Conservation (phyloP, 805 yeast genomes). For the Ogataea degrootiae region DNA sequence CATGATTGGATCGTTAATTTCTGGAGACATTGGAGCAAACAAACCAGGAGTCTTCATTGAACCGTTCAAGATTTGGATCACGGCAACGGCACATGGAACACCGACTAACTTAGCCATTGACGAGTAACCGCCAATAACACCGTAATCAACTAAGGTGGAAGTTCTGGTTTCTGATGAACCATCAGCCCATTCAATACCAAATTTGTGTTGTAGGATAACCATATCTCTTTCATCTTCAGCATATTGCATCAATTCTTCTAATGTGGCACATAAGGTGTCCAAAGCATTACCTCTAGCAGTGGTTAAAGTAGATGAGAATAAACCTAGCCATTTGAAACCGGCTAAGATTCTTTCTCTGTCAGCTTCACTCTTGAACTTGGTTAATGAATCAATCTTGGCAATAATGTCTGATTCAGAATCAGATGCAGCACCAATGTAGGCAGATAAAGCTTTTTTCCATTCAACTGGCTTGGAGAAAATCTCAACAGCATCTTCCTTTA, state of each 20-base stretch:
- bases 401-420: constrained; percentile 66
- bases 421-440: constrained; percentile 71
- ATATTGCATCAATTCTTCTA: constrained; percentile 94
- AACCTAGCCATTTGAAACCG: constrained; percentile 92
- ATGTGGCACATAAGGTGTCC: constrained; percentile 94
- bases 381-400: constrained; percentile 68
- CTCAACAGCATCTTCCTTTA: constrained; percentile 68
- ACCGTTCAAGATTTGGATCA: constrained; percentile 80
- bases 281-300: constrained; percentile 91
- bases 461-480: constrained; percentile 53
- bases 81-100: constrained; percentile 97
- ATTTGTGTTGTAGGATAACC: constrained; percentile 94
- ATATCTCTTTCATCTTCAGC: constrained; percentile 94
- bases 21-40: constrained; percentile 89
- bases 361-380: constrained; percentile 73
- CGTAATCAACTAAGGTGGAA: constrained; percentile 91
- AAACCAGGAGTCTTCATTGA: constrained; percentile 73
- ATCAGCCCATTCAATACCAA: constrained; percentile 95
- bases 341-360: constrained; percentile 82
- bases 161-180: constrained; percentile 90
- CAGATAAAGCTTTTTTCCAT: constrained; percentile 86
- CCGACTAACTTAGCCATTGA: constrained; percentile 99
- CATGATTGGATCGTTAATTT: constrained; percentile 86
- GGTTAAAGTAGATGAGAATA: constrained; percentile 70
- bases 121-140: constrained; percentile 87